Base-by-base conservation (phyloP, 2,329 filamentous ascomycete genomes). In the Exophiala spinifera region DNA sequence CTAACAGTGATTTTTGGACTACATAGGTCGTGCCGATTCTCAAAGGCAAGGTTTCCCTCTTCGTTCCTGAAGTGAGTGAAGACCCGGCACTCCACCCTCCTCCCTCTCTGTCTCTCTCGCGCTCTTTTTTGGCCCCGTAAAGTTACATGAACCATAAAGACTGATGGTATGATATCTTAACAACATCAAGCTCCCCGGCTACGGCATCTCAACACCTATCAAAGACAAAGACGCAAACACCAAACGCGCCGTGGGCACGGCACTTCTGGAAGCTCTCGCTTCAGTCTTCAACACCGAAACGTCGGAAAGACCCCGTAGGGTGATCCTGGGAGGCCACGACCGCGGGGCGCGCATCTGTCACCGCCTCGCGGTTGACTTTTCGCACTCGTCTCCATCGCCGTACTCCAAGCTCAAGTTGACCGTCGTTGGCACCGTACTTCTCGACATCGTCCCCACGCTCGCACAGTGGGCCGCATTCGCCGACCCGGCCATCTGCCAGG, bases 301-400 rank as follows among this genome's bases (percentile, higher is more conserved):
- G n/a, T 49, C 69, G 65, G 20, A 47, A 4, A 31, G 44, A 14
- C 59, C 61, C 7, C 40, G 61, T 13, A 63, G 63, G 1, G 62
- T 80, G 14, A 72, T 79, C 53, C 70, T 79, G 51, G 71, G 70
- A 36, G 76, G 76, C 17, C 77, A 80, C 61, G 77, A 79, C 61
- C 74, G 76, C 28, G 77, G 78, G 39, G 77, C 74, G 2, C 72
- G 77, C 7, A 70, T 80, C 57, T 71, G 69, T 49, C 78, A 80
- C 62, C 75, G 76, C 19, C 67, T 80, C 33, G 67, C 76, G 25
- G 75, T 79, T 31, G 71, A 76, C 56, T 63, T 66, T 33, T 59
- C 67, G 7, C 53, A 60, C 39, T 52, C 42, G 11, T 39, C 36
- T 6, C 10, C 1, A 36, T 53, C 8, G 4, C 28, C 28, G 8